Percentiles rank a stretch among this genome's conserved stretches.
These are phyloP conservation scores for Nyctanthes arbortristis DNA, from an alignment of 257 asterid genomes.

Conservation along the genomic window DNA sequence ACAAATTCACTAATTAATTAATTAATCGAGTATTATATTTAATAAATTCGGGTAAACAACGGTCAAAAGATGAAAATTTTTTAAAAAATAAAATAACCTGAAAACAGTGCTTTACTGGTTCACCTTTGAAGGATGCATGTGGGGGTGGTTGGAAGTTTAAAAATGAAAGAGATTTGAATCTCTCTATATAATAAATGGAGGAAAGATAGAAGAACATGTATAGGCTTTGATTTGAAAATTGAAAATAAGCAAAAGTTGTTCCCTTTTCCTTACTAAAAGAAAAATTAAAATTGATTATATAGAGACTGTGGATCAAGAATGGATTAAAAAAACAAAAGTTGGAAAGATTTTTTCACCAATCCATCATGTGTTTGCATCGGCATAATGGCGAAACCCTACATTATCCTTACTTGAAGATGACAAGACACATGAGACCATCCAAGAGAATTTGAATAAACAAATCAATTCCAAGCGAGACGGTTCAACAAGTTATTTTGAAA, in stretches of 20 bases:
- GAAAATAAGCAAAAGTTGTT: constrained; percentile 23
- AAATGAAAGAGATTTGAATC: constrained; percentile 33
- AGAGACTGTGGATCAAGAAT: constrained; percentile 27
- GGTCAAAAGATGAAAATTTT: constrained; percentile 32
- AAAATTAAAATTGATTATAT: constrained; percentile 20
- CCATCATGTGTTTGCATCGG: constrained; percentile 37
- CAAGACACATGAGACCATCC: constrained; percentile 29
- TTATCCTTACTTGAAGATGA: constrained; percentile 39
- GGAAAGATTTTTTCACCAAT: constrained; percentile 20
- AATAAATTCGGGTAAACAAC: constrained; percentile 21
- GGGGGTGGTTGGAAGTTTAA: constrained; percentile 35
- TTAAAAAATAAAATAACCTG: constrained; percentile 24
- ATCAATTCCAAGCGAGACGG: not conserved
- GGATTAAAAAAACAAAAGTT: constrained; percentile 26
- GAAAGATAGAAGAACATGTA: constrained; percentile 27
- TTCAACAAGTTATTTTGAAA: not conserved
- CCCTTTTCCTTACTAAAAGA: constrained; percentile 22
- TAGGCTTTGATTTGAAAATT: constrained; percentile 38
- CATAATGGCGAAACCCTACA: constrained; percentile 23
- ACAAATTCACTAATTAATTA: too few relatives aligned
- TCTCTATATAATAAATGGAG: constrained; percentile 34
- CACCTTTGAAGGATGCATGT: constrained; percentile 40
- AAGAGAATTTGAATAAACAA: not conserved
- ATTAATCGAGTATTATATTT: not conserved
- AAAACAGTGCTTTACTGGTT: constrained; percentile 24